phyloP scores from a whole-genome alignment of 164 flowering plant genomes.

The Piper betle region DNA sequence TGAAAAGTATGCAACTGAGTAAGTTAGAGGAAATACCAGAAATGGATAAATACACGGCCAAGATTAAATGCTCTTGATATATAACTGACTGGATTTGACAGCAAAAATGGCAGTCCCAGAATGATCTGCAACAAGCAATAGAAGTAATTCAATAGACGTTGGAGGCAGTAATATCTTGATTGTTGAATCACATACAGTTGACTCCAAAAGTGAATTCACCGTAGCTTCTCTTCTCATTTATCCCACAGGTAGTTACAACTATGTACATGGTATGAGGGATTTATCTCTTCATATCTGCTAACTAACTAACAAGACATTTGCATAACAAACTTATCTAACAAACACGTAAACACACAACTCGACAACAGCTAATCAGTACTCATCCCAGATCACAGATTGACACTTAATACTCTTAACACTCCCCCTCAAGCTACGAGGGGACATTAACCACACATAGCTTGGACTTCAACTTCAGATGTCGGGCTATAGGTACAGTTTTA shows the following conservation, averaged over 20 bases:
- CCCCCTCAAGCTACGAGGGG: neutral
- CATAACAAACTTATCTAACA: no score
- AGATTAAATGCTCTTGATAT: slow-evolving; percentile 84
- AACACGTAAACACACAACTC: no score
- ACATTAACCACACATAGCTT: neutral
- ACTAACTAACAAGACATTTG: no score
- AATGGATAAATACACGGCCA: slow-evolving; percentile 95
- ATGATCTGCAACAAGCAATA: slow-evolving; percentile 48
- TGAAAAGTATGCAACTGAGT: neutral
- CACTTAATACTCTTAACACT: neutral
- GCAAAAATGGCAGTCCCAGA: slow-evolving; percentile 68
- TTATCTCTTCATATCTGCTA: no score
- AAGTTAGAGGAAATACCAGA: slow-evolving; percentile 46
- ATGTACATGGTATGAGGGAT: no score
- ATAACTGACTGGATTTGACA: slow-evolving; percentile 65
- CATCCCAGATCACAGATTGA: no score
- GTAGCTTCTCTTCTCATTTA: no score
- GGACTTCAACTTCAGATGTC: neutral
- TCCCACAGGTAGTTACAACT: no score
- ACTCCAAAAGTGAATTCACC: no score
- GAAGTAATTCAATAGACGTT: neutral
- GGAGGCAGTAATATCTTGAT: neutral
- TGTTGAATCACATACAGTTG: no score
- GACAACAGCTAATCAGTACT: no score
- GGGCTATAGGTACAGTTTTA: no score